Evolutionary conservation across 1,284 basidiomycete species (phyloP), one percentile per base, ranked within the genome.

Genomic region (Fomitiporia mediterranea): DNA sequence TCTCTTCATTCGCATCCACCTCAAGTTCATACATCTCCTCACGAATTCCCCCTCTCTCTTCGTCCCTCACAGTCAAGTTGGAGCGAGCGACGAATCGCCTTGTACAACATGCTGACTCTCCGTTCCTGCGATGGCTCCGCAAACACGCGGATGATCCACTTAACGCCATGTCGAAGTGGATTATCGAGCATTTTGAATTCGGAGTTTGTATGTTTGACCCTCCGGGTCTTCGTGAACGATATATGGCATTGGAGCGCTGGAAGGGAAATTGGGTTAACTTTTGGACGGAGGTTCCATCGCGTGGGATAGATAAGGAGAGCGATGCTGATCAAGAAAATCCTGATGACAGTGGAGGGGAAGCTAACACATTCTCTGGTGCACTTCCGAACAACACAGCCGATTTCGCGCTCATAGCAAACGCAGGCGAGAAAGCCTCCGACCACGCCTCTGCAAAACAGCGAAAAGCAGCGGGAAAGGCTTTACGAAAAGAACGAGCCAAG

Each of bases 131-230:
- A 19, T 80, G 77, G 76, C 57, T 74, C 23, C 69, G 69, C 51
- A 81, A 80, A 59, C 79, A 83, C 65, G 67, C 73, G 7, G 71
- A 79, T 43, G 75, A 75, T 17, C 78, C 78, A 0, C 64, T 80
- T 35, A 66, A 65, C 17, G 74, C 76, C 2, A 72, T 74, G 38
- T 75, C 73, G 60, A 72, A 71, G 13, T 81, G 77, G 78, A 63
- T 81, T 28, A 61, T 77, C 19, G 79, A 82, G 60, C 72, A 72
- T 46, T 78, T 79, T 58, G 79, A 83, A 63, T 82, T 81, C 59
- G 79, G 80, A 3, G 67, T 70, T 5, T 77, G 74, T 63, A 79
- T 82, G 77, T 80, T 82, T 61, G 80, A 82, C 60, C 77, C 79
- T 0, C 61, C 62, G 7, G 78, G 73, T 0, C 65, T 83, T 38